These are phyloP conservation scores for Collybia mongolica DNA, from an alignment of 768 basidiomycete species.

Conservation along the genomic window DNA sequence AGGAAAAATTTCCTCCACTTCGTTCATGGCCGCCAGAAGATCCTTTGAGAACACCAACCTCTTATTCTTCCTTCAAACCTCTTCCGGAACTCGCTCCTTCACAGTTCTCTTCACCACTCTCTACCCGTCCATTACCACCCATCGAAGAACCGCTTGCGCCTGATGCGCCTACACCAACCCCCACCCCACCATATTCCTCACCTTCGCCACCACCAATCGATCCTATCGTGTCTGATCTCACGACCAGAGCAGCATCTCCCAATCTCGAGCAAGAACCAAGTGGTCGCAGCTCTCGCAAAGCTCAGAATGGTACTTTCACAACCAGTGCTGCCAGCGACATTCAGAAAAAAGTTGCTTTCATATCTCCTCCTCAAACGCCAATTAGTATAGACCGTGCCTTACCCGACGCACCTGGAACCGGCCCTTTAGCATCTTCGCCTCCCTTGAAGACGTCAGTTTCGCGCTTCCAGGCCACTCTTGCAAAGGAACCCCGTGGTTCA, in stretches of 20 bases:
- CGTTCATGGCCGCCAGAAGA: slow-evolving; percentile 65
- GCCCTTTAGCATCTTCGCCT: slow-evolving; percentile 22
- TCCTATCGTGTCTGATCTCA: slow-evolving; percentile 20
- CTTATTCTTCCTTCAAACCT: slow-evolving; percentile 61
- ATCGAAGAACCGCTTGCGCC: slow-evolving; percentile 21
- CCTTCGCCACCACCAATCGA: slow-evolving; percentile 23
- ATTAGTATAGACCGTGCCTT: slow-evolving; percentile 52
- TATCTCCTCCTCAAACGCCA: slow-evolving; percentile 77
- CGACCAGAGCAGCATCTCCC: slow-evolving; percentile 9
- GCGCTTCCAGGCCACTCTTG: slow-evolving; percentile 74
- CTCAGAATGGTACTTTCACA: slow-evolving; percentile 23
- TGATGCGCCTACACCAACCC: slow-evolving; percentile 32
- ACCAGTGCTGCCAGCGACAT: slow-evolving; percentile 40
- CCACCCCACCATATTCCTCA: slow-evolving; percentile 22
- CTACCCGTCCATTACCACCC: slow-evolving; percentile 27
- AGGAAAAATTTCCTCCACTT: slow-evolving; percentile 72
- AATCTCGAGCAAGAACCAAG: slow-evolving; percentile 20
- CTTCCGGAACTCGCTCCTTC: slow-evolving; percentile 61
- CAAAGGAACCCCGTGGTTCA: slow-evolving; percentile 69
- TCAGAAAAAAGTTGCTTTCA: slow-evolving; percentile 86
- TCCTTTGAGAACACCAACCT: slow-evolving; percentile 39
- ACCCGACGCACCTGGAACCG: slow-evolving; percentile 40
- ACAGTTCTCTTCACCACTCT: slow-evolving; percentile 29
- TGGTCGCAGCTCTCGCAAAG: slow-evolving; percentile 33
- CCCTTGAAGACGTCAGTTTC: slow-evolving; percentile 68